phyloP scores from a whole-genome alignment of 306 rosid genomes.

The Sindora glabra region DNA sequence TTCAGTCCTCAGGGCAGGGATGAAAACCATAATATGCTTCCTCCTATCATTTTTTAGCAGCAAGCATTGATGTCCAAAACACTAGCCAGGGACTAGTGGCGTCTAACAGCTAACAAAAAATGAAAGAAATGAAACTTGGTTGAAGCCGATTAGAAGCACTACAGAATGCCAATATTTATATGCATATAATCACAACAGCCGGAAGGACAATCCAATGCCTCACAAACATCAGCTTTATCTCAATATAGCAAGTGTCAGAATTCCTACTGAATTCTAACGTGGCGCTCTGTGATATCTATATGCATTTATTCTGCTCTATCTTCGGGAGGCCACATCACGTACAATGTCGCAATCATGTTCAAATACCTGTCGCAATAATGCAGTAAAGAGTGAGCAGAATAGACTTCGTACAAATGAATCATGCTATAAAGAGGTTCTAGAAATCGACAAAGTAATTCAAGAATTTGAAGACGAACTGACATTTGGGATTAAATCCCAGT shows the following conservation, averaged over 20 bases:
- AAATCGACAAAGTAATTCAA: not conserved
- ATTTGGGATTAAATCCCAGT: too few relatives aligned
- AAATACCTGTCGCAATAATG: not conserved
- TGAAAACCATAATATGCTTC: not conserved
- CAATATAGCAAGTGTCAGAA: not conserved
- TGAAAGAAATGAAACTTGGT: not conserved
- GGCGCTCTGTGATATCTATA: not conserved
- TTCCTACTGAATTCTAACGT: not conserved
- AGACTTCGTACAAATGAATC: not conserved
- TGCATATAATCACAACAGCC: not conserved
- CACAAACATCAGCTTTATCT: constrained; percentile 1
- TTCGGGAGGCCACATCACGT: not conserved
- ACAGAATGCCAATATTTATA: not conserved
- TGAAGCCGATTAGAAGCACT: not conserved
- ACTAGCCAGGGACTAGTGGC: not conserved
- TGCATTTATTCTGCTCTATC: not conserved
- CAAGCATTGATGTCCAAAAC: constrained; percentile 4
- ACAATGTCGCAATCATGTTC: not conserved
- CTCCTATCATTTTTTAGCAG: not conserved
- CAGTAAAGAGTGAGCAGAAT: not conserved
- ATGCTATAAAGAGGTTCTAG: not conserved
- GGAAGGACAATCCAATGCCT: not conserved
- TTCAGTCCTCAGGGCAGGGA: too few relatives aligned
- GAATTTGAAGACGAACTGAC: not conserved
- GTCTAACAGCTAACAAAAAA: not conserved